Conservation (phyloP, 139 green algal genomes). For the Micromonas commoda region DNA sequence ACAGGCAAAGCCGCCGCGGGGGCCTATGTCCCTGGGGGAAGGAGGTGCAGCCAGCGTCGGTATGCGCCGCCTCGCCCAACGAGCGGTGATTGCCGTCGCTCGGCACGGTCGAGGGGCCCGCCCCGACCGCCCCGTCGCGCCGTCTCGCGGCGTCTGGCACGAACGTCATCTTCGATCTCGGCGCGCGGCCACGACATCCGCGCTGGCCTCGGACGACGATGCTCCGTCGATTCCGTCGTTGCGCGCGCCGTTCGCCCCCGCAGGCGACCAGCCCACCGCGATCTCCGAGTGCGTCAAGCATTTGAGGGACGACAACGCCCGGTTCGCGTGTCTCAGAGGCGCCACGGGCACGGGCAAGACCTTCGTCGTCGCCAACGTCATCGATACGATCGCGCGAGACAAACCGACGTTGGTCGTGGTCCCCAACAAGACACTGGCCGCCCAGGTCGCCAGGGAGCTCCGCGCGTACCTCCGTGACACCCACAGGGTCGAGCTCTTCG, state of each 20-base stretch:
- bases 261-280: conserved; percentile 25
- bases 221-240: background rate
- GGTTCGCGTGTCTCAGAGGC: conserved; percentile 18
- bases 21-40: too few relatives aligned
- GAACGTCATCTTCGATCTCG: too few relatives aligned
- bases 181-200: background rate
- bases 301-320: background rate
- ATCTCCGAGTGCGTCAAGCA: background rate
- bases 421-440: conserved; percentile 40
- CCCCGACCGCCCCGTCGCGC: too few relatives aligned
- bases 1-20: too few relatives aligned
- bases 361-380: conserved; percentile 40
- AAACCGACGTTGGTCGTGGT: conserved; percentile 32
- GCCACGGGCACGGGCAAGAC: conserved; percentile 40
- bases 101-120: too few relatives aligned
- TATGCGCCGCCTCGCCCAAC: too few relatives aligned
- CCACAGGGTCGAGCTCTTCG: conserved; percentile 36
- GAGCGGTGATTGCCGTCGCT: too few relatives aligned
- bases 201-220: background rate
- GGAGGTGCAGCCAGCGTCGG: too few relatives aligned
- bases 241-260: conserved; percentile 24
- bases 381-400: background rate
- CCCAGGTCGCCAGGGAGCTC: conserved; percentile 35
- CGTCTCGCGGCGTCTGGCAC: too few relatives aligned
- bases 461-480: conserved; percentile 31